Evolutionary conservation across 2,329 filamentous ascomycete species (phyloP), one percentile per base, ranked within the genome.

Genomic region (Xylariaceae sp.): DNA sequence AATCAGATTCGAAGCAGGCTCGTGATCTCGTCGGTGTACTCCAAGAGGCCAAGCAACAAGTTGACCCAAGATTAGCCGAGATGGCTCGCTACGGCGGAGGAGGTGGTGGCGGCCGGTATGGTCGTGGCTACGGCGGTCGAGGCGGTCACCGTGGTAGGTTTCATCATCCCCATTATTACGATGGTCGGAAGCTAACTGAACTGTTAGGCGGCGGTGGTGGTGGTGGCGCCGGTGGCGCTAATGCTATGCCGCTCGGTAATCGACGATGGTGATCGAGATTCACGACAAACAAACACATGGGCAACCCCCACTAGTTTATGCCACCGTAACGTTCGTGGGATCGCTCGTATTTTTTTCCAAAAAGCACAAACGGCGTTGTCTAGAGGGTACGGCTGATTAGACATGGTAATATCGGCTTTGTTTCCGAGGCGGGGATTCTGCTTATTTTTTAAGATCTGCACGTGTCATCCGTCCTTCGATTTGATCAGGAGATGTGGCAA

Each of bases 31-130:
- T 99, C 66, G 81, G 83, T 66, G 89, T 99, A 67, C 87, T 99
- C 65, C 86, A 86, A 70, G 94, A 99, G 77, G 92, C 94, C 63
- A 97, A 97, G 80, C 94, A 99, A 79, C 87, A 95, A 75, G 92
- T 99, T 73, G 94, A 97, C 68, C 94, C 94, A 69, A 88, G 91
- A 72, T 87, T 99, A 60, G 85, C 86, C 60, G 94, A 99, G 80
- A 97, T 99, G 94, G 86, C 84, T 65, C 88, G 94, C 72, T 97
- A 92, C 71, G 84, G 90, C 63, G 89, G 91, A 60, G 89, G 89
- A 54, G 90, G 90, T 55, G 88, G 88, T 50, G 84, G 87, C 63
- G 84, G 88, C 67, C 81, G 87, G 61, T 86, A 83, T 67, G 84
- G 81, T 66, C 76, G 82, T 63, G 77, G 88, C 66, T 86, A 86